These are phyloP conservation scores for Monosporascus sp. DNA, from an alignment of 2,329 filamentous ascomycete species.

Conservation along the genomic window DNA sequence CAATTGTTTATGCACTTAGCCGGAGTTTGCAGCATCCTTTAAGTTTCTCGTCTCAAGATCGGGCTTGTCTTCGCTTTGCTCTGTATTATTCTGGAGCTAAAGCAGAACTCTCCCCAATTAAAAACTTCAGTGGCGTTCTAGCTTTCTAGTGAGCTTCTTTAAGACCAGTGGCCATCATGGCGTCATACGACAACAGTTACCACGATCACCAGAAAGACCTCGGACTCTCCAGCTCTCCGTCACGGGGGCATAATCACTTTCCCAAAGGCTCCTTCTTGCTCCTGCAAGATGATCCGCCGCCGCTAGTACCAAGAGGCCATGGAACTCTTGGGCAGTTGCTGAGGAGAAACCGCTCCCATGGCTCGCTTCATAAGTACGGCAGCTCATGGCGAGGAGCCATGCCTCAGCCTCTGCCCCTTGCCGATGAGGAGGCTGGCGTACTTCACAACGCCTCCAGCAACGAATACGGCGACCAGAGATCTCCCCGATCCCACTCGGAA, in stretches of 20 bases:
- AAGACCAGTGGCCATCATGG: conserved; percentile 4
- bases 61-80: not conserved
- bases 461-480: not conserved
- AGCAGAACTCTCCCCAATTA: not conserved
- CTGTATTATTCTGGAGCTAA: not conserved
- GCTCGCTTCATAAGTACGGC: conserved; percentile 23
- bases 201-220: conserved; percentile 9
- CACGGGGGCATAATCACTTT: conserved; percentile 9
- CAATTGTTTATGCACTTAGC: too few species aligned
- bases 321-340: conserved; percentile 23
- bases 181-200: conserved; percentile 2
- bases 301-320: conserved; percentile 18
- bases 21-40: too few species aligned
- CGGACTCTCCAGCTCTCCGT: conserved; percentile 15
- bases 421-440: conserved; percentile 17
- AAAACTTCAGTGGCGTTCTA: not conserved
- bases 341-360: conserved; percentile 20
- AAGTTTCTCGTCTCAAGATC: too few species aligned
- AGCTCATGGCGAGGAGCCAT: conserved; percentile 19
- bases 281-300: conserved; percentile 19
- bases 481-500: conserved; percentile 37
- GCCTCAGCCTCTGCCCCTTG: conserved; percentile 5
- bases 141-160: not conserved
- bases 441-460: not conserved
- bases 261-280: conserved; percentile 13